A percentile compares a stretch with the other conserved stretches of the same genome.
These are phyloP conservation scores for Mycosarcoma maydis DNA, from an alignment of 1,284 basidiomycete species.

Conservation along the genomic window DNA sequence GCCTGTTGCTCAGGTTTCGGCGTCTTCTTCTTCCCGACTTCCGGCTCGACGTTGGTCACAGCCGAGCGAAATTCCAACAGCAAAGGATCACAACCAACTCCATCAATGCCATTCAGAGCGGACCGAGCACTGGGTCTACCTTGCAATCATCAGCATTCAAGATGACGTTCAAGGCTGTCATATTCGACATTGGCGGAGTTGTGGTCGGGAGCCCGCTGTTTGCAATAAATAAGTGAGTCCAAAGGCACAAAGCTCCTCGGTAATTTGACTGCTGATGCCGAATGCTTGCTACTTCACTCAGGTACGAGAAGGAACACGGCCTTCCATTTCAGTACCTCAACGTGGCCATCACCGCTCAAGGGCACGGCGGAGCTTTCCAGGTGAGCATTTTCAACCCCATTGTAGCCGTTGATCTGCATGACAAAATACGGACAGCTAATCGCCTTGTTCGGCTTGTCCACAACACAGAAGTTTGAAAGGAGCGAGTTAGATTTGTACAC, in stretches of 20 bases:
- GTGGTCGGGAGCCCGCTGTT: slow-evolving; percentile 65
- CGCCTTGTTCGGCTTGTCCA: too few species aligned
- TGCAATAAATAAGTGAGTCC: slow-evolving; percentile 57
- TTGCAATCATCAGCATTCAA: too few species aligned
- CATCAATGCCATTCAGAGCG: too few species aligned
- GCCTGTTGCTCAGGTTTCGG: slow-evolving; percentile 6
- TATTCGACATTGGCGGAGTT: slow-evolving; percentile 68
- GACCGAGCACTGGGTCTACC: too few species aligned
- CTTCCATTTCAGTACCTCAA: slow-evolving; percentile 67
- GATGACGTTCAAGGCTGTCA: slow-evolving; percentile 42
- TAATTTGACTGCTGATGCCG: too few species aligned
- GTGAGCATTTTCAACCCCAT: slow-evolving; percentile 12
- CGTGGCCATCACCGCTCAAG: slow-evolving; percentile 64
- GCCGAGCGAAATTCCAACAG: too few species aligned
- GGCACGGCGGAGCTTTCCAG: slow-evolving; percentile 66
- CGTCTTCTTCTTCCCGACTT: slow-evolving; percentile 24
- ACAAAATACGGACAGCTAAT: too few species aligned
- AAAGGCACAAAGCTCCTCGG: too few species aligned
- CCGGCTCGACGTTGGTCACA: too few species aligned
- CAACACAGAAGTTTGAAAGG: slow-evolving; percentile 62
- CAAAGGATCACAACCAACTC: neutral
- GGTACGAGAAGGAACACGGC: slow-evolving; percentile 53
- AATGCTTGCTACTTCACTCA: neutral
- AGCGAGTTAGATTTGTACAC: slow-evolving; percentile 61
- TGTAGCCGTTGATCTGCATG: neutral